Evolutionary conservation across 208 protist species (phyloP), one percentile per base, ranked within the genome.

Genomic region (Wallacemonas collosoma): DNA sequence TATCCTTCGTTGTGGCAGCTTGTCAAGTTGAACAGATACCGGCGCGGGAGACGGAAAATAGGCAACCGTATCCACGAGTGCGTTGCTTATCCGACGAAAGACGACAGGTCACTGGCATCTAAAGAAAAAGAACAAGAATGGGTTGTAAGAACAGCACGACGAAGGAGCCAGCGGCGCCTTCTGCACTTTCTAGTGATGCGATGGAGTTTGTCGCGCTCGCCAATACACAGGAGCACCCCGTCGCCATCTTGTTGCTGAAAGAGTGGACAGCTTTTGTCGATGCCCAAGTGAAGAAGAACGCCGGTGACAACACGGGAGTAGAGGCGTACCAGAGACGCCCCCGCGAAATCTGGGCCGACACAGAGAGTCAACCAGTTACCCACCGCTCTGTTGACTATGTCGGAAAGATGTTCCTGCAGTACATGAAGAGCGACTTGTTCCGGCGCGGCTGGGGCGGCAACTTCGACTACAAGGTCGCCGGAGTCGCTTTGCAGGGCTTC

Each of bases 381-480:
- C 91, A 95, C 83, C 76, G 81, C 2, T 91, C 87, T 0, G 87
- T 94, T 35, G 91, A 95, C 62, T 68, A 90, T 45, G 88, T 95
- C 12, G 91, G 91, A 12, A 93, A 94, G 72, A 78, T 84, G 55
- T 95, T 95, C 71, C 80, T 95, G n/a, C 77, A 88, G 60, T 94
- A 91, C 73, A 78, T 95, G 53, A 88, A 83, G 66, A 77, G 73
- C 9, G 88, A 95, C 45, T 77, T 95, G 8, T 85, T 76, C 14
- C 68, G 80, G 48, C 79, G 86, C 4, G 82, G 82, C 36, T 95
- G 91, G 91, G 85, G 87, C 11, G 91, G 91, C 26, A 91, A 90
- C 50, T 95, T 95, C 66, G 85, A 94, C 63, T 95, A 95, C 74
- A 87, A 85, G 62, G 88, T 95, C 8, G 85, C 85, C 26, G 91